Conservation (phyloP, 257 asterid species). For the Plantago elongata region DNA sequence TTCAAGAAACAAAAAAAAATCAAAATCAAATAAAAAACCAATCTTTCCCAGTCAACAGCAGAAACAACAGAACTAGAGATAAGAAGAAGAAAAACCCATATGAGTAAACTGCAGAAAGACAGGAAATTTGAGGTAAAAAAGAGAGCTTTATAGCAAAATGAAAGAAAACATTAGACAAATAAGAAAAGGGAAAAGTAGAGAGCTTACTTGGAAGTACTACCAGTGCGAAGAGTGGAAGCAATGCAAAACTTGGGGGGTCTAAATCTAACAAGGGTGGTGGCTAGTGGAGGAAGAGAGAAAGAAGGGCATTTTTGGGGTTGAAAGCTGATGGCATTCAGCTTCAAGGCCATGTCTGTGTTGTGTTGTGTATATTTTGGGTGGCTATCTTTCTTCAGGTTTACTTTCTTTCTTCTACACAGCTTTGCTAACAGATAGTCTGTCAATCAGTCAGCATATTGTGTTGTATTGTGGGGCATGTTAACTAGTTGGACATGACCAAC, state of each 20-base stretch:
- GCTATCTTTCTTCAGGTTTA: neutral
- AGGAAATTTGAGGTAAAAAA: neutral
- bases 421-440: no score
- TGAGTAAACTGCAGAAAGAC: neutral
- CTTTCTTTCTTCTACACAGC: neutral
- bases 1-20: no score
- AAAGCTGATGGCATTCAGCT: neutral
- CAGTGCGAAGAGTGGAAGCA: neutral
- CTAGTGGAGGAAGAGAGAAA: neutral
- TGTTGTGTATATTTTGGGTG: neutral
- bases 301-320: slow-evolving; percentile 1
- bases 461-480: no score
- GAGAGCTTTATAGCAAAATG: no score
- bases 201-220: neutral
- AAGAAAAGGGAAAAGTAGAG: neutral
- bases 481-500: no score
- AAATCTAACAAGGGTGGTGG: no score
- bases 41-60: no score
- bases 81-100: neutral
- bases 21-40: no score
- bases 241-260: neutral
- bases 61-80: no score
- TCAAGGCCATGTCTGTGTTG: neutral
- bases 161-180: neutral
- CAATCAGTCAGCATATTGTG: no score